Evolutionary conservation across 2,329 filamentous ascomycete genomes (phyloP).

Genomic region (Biscogniauxia marginata): DNA sequence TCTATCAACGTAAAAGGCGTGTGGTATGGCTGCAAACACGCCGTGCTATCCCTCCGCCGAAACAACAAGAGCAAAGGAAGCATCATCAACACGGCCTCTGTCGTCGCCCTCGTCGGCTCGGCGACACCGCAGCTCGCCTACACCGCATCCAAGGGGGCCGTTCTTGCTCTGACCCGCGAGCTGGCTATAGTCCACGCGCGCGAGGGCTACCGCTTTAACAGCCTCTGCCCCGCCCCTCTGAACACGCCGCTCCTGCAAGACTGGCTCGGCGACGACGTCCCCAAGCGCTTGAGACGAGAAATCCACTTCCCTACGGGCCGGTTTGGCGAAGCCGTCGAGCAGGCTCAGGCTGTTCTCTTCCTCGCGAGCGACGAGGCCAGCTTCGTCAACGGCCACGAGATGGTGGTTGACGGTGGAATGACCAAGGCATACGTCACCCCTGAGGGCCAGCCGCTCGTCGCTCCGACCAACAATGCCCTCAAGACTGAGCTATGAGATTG

Average conservation of each 20-base stretch:
- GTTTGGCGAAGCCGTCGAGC: constrained; percentile 92
- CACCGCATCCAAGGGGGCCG: constrained; percentile 90
- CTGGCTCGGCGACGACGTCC: constrained; percentile 84
- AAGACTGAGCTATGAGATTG: constrained; percentile 44
- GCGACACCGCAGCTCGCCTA: constrained; percentile 90
- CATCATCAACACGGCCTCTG: constrained; percentile 90
- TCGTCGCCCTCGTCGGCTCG: constrained; percentile 82
- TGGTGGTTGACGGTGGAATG: constrained; percentile 95
- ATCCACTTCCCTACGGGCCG: constrained; percentile 86
- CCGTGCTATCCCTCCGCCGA: constrained; percentile 75
- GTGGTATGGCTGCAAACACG: constrained; percentile 95
- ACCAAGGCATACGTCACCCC: constrained; percentile 82
- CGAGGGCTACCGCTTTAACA: constrained; percentile 87
- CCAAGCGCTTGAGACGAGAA: constrained; percentile 79
- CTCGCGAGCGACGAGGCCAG: constrained; percentile 83
- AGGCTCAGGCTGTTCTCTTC: constrained; percentile 86
- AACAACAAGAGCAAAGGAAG: constrained; percentile 76
- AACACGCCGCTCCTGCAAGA: constrained; percentile 92
- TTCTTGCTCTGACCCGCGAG: constrained; percentile 85
- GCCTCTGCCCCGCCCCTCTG: constrained; percentile 83
- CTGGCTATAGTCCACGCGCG: constrained; percentile 88
- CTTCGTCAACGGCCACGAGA: constrained; percentile 89
- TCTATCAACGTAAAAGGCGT: constrained; percentile 97
- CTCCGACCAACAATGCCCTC: constrained; percentile 60
- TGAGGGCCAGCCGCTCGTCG: constrained; percentile 54